Evolutionary conservation across 805 yeast genomes (phyloP), one percentile per base, ranked within the genome.

Genomic region (Pichia cabralensis): DNA sequence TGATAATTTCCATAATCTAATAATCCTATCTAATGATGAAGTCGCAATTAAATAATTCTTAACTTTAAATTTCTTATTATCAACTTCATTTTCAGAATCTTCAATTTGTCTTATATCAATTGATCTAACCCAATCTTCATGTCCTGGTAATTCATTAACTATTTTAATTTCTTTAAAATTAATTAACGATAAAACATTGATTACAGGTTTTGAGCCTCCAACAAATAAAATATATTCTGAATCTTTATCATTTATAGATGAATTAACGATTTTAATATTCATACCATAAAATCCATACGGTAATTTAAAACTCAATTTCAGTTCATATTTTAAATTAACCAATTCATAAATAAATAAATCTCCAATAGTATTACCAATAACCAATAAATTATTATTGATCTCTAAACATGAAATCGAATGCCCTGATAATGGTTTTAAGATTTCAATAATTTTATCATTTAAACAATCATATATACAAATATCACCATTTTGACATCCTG

Each of bases 121-220:
- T 11, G 84, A 67, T 51, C 81, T 80, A 33, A 92, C 72, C 99
- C 99, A 92, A 56, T 88, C 96, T 57, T 92, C 98, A 54, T 92
- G 98, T 5, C 99, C 98, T 19, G 76, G 68, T 22, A 92, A 57
- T 8, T 60, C 60, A 67, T 58, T 10, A 44, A 37, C 23, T 13
- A 37, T 20, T 3, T 32, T 27, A 11, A 57, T 23, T 9, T 43
- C 48, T 40, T 76, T 69, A 0, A 77, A 55, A 46, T 72, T 74
- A 10, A 27, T 8, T 13, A 27, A 24, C 1, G 31, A n/a, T 7
- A 36, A 13, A 5, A 83, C 64, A 39, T 65, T 74, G 5, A 88
- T 49, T 22, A 53, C 49, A 8, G 68, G 53, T 12, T 66, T 67
- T 1, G 94, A 77, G 13, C 94, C 94, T 15, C 92, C 94, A n/a